Evolutionary conservation across 2,329 filamentous ascomycete species (phyloP).

Genomic region (Hypoxylon sp.): DNA sequence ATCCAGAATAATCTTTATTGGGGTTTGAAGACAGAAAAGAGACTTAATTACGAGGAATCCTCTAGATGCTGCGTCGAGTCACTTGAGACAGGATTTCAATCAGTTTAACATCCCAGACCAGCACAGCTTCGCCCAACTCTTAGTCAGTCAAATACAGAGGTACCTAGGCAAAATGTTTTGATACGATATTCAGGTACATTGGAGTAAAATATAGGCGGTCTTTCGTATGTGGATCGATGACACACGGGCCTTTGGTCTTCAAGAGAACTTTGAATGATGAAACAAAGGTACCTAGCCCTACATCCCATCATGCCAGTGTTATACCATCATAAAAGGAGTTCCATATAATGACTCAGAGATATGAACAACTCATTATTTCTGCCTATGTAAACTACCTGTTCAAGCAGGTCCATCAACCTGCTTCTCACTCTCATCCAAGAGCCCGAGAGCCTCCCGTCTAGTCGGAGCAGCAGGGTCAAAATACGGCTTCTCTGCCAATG

Average conservation of each 20-base stretch:
- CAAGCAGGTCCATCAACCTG: slow-evolving; percentile 48
- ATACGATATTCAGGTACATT: too few species aligned
- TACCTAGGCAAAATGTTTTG: too few species aligned
- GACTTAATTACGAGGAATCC: not conserved
- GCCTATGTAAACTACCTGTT: not conserved
- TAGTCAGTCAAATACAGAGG: not conserved
- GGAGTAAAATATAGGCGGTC: too few species aligned
- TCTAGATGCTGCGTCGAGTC: not conserved
- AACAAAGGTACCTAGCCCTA: too few species aligned
- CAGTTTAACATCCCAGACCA: not conserved
- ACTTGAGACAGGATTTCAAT: not conserved
- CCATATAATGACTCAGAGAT: not conserved
- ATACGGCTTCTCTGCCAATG: slow-evolving; percentile 77
- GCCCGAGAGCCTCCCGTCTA: slow-evolving; percentile 73
- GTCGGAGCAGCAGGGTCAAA: slow-evolving; percentile 75
- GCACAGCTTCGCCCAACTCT: not conserved
- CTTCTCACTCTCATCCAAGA: slow-evolving; percentile 69
- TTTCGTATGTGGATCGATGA: too few species aligned
- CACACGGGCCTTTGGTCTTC: too few species aligned
- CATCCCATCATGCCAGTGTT: not conserved
- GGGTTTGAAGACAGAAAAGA: too few species aligned
- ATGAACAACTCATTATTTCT: not conserved
- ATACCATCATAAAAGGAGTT: not conserved
- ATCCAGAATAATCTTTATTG: too few species aligned
- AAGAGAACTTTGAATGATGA: too few species aligned